These are phyloP conservation scores for Colletotrichum noveboracense DNA, from an alignment of 2,329 filamentous ascomycete species.

Conservation along the genomic window DNA sequence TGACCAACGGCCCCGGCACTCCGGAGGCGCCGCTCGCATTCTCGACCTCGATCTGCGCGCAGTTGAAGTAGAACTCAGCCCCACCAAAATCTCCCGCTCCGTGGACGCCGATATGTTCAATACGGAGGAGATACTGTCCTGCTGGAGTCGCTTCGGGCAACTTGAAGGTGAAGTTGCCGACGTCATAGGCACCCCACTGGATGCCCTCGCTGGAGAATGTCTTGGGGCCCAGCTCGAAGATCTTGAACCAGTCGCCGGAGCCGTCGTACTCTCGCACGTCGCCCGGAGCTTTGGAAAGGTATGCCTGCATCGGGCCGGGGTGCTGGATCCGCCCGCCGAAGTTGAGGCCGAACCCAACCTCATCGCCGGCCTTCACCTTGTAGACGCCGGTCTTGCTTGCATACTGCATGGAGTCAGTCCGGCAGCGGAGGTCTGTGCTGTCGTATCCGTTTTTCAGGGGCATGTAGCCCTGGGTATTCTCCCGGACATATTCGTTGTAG, in stretches of 20 bases:
- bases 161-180: neutral
- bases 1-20: neutral
- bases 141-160: neutral
- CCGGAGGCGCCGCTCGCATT: neutral
- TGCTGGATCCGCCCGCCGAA: neutral
- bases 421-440: neutral
- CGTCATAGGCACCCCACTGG: neutral
- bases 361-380: neutral
- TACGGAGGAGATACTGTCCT: neutral
- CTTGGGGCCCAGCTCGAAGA: conserved; percentile 27
- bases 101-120: neutral
- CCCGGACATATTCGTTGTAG: neutral
- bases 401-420: neutral
- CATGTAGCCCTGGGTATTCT: neutral
- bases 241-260: conserved; percentile 35
- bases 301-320: neutral
- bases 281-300: neutral
- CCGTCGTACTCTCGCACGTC: conserved; percentile 22
- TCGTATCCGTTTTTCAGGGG: neutral
- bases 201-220: neutral
- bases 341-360: neutral
- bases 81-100: neutral
- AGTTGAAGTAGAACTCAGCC: neutral
- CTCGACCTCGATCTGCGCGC: neutral
- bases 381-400: neutral